Conservation (phyloP, 2,329 filamentous ascomycete genomes). For the Epichloe festucae region DNA sequence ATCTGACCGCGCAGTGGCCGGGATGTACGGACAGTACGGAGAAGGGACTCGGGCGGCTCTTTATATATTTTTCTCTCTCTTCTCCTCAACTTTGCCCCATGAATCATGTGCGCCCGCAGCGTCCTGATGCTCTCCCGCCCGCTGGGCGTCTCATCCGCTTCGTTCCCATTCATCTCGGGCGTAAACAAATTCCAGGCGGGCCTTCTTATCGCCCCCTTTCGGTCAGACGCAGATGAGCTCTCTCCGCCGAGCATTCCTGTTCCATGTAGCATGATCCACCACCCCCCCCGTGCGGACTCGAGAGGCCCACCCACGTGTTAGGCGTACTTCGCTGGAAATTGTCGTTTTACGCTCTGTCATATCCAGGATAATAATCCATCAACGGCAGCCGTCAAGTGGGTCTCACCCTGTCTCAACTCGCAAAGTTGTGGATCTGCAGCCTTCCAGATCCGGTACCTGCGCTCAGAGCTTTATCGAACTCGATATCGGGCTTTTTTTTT, state of each 20-base stretch:
- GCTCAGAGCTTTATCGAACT: slow-evolving; percentile 7
- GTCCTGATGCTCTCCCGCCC: background rate
- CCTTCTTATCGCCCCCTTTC: too few species aligned
- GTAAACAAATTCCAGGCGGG: background rate
- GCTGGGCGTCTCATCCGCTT: background rate
- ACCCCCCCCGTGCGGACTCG: background rate
- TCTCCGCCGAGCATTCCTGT: background rate
- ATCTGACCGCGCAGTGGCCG: background rate
- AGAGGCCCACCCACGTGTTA: slow-evolving; percentile 12
- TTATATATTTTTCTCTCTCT: background rate
- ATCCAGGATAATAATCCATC: slow-evolving; percentile 2
- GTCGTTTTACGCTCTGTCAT: background rate
- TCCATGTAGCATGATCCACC: slow-evolving; percentile 4
- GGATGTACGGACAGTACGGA: too few species aligned
- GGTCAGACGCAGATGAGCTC: too few species aligned
- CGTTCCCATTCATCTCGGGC: background rate
- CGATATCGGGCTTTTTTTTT: slow-evolving; percentile 5
- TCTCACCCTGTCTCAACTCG: slow-evolving; percentile 3
- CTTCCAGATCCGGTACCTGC: slow-evolving; percentile 5
- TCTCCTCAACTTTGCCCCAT: background rate
- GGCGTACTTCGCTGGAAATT: slow-evolving; percentile 4
- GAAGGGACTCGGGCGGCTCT: background rate
- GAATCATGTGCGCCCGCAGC: background rate
- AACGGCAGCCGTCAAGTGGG: slow-evolving; percentile 7
- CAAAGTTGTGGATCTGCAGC: slow-evolving; percentile 1